phyloP scores from a whole-genome alignment of 202 grass and related monocot species.

The Musa balbisiana region DNA sequence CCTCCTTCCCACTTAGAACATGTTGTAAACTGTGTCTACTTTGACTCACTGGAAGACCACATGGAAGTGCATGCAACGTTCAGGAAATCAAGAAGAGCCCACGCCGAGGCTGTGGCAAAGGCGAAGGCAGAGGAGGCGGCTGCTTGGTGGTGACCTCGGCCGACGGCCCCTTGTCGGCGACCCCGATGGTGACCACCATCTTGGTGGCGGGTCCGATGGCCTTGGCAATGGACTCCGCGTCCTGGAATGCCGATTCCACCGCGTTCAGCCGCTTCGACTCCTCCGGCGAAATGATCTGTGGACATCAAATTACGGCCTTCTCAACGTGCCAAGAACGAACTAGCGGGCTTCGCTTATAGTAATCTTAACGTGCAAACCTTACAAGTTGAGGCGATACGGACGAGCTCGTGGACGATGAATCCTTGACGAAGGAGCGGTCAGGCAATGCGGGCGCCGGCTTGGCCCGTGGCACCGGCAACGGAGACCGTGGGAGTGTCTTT shows the following conservation, averaged over 20 bases:
- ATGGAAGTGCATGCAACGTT: too few relatives aligned
- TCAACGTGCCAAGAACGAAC: not conserved
- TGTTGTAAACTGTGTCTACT: too few relatives aligned
- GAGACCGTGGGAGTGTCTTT: conserved; percentile 74
- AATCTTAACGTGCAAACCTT: conserved; percentile 17
- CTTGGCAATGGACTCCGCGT: conserved; percentile 76
- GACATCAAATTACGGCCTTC: not conserved
- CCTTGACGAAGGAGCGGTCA: conserved; percentile 67
- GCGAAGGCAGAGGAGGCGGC: conserved; percentile 52
- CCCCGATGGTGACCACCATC: conserved; percentile 70
- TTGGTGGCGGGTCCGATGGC: conserved; percentile 76
- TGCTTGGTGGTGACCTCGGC: conserved; percentile 36
- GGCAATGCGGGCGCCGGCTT: conserved; percentile 56
- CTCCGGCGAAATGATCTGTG: conserved; percentile 49
- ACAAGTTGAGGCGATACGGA: conserved; percentile 48
- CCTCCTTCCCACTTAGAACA: too few relatives aligned
- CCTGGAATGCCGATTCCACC: conserved; percentile 46
- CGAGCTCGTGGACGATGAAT: conserved; percentile 74
- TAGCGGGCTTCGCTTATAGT: not conserved
- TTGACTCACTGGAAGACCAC: too few relatives aligned
- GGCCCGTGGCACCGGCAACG: conserved; percentile 77
- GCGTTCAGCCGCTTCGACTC: conserved; percentile 69
- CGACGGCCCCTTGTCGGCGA: conserved; percentile 43
- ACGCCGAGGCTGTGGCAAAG: conserved; percentile 61
- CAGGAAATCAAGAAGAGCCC: conserved; percentile 39